Evolutionary conservation across 2,329 filamentous ascomycete species (phyloP).

Genomic region (Diplodia intermedia): DNA sequence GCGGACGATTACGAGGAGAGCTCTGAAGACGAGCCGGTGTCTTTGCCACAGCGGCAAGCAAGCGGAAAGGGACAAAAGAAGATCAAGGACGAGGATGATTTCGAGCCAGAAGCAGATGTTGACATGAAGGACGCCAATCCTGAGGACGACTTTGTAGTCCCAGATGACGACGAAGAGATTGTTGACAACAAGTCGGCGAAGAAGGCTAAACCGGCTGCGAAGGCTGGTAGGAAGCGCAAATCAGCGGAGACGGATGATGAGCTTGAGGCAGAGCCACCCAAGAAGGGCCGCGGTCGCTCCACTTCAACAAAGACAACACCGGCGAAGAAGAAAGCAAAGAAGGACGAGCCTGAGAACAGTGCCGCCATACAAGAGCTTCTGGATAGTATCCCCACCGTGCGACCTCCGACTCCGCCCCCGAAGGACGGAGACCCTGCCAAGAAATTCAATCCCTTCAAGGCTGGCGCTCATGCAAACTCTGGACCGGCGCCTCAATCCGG

Average conservation of each 20-base stretch:
- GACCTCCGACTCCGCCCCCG: conserved; percentile 79
- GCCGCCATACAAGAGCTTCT: conserved; percentile 82
- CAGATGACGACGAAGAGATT: conserved; percentile 53
- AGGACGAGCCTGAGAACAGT: conserved; percentile 68
- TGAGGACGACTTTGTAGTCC: conserved; percentile 54
- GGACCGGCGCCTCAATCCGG: conserved; percentile 66
- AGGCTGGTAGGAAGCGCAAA: conserved; percentile 61
- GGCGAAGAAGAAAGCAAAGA: conserved; percentile 65
- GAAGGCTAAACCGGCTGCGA: conserved; percentile 42
- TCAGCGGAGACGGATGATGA: conserved; percentile 61
- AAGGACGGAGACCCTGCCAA: conserved; percentile 55
- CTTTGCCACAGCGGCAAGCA: conserved; percentile 48
- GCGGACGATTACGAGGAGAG: conserved; percentile 69
- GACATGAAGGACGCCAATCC: conserved; percentile 60
- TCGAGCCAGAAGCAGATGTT: conserved; percentile 55
- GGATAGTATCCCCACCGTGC: conserved; percentile 82
- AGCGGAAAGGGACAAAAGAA: conserved; percentile 50
- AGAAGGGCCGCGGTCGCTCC: conserved; percentile 40
- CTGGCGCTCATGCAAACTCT: conserved; percentile 54
- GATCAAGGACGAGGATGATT: conserved; percentile 50
- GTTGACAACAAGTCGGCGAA: conserved; percentile 50
- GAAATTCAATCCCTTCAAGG: conserved; percentile 80
- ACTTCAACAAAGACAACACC: conserved; percentile 55
- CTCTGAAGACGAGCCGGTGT: conserved; percentile 42
- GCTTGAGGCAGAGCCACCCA: conserved; percentile 59